phyloP scores from a whole-genome alignment of 2,329 filamentous ascomycete genomes.

The Zopfia rhizophila region DNA sequence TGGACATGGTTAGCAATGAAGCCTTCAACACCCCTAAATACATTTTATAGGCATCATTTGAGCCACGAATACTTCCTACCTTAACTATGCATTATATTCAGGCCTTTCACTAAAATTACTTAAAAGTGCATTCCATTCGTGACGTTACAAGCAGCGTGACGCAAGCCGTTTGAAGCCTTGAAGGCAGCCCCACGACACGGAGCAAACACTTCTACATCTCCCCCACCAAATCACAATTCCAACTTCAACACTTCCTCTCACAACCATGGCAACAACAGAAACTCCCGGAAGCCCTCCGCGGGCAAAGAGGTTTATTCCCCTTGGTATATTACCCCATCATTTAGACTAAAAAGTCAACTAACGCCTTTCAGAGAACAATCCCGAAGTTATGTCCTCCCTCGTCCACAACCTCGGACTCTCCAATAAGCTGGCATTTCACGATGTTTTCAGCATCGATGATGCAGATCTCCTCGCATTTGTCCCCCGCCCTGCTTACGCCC shows the following conservation, averaged over 20 bases:
- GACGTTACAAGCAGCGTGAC: no score
- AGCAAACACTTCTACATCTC: no score
- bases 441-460: constrained; percentile 91
- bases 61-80: no score
- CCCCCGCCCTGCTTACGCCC: constrained; percentile 85
- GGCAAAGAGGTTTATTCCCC: constrained; percentile 51
- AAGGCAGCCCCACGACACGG: no score
- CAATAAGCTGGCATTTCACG: constrained; percentile 80
- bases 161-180: no score
- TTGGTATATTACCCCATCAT: constrained; percentile 36
- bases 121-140: no score
- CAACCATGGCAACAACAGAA: constrained; percentile 39
- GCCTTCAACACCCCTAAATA: no score
- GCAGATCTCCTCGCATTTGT: constrained; percentile 85
- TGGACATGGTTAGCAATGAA: no score
- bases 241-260: constrained; percentile 12
- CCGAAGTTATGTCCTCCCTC: constrained; percentile 87
- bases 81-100: no score
- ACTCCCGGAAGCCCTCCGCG: constrained; percentile 43
- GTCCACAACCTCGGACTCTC: constrained; percentile 88
- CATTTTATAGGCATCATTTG: no score
- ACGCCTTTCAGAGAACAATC: constrained; percentile 73
- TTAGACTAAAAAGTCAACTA: constrained; percentile 14
- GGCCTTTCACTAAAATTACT: no score
- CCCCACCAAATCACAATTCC: no score